phyloP scores from a whole-genome alignment of 1,284 basidiomycete genomes.

The Trichosporon ovoides region DNA sequence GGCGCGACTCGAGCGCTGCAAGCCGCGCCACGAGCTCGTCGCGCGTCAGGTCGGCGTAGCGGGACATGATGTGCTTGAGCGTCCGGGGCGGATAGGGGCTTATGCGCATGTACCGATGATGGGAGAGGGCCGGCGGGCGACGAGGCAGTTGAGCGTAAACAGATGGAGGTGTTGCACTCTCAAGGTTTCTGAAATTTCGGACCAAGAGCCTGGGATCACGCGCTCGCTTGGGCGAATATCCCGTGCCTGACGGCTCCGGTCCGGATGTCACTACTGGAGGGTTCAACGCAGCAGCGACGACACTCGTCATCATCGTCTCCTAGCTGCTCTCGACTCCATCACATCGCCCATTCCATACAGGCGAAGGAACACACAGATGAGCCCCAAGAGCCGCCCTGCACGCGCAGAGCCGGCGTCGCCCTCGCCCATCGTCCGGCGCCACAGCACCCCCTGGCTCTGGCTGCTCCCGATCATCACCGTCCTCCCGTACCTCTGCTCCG shows the following conservation, averaged over 20 bases:
- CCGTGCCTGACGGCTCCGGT: no score
- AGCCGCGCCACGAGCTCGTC: constrained; percentile 64
- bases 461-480: constrained; percentile 31
- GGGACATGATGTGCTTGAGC: constrained; percentile 13
- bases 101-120: background rate
- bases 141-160: no score
- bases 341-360: background rate
- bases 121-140: background rate
- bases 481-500: constrained; percentile 29
- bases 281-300: no score
- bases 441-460: constrained; percentile 17
- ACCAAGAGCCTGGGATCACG: no score
- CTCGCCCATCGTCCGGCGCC: background rate
- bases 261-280: no score
- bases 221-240: no score
- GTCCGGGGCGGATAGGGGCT: background rate
- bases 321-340: background rate
- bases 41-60: constrained; percentile 36
- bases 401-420: background rate
- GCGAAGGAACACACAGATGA: background rate
- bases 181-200: no score
- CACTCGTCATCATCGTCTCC: background rate
- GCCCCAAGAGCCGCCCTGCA: constrained; percentile 1
- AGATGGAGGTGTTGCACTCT: no score
- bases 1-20: background rate